Evolutionary conservation across 177 flowering plant species (phyloP).

Genomic region (Vitis hybrid): DNA sequence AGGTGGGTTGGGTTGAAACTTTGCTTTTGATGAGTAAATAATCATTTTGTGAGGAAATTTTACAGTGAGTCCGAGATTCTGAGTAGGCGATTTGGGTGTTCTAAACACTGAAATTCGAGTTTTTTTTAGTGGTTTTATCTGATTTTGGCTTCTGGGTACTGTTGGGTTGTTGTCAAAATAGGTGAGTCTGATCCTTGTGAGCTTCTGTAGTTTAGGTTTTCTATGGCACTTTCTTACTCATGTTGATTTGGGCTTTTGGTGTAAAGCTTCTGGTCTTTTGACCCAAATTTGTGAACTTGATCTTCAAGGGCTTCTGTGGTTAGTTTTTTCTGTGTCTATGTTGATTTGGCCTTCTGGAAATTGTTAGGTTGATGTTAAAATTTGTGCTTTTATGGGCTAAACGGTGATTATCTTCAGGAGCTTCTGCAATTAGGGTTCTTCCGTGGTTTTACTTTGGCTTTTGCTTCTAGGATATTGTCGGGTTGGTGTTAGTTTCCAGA

Average conservation of each 20-base stretch:
- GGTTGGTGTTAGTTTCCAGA: not conserved
- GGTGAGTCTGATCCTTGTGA: slow-evolving; percentile 4
- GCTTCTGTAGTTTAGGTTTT: not conserved
- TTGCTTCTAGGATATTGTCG: not conserved
- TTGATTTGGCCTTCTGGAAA: slow-evolving; percentile 17
- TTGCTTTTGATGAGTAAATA: not conserved
- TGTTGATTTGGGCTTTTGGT: too few relatives aligned
- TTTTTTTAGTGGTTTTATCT: slow-evolving; percentile 2
- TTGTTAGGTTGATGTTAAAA: slow-evolving; percentile 5
- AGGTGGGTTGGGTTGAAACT: slow-evolving; percentile 14
- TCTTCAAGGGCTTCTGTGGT: slow-evolving; percentile 8
- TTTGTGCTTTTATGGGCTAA: not conserved
- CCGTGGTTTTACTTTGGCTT: not conserved
- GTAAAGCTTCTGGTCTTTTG: not conserved
- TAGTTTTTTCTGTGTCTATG: slow-evolving; percentile 9
- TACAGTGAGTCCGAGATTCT: not conserved
- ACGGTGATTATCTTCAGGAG: not conserved
- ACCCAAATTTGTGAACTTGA: slow-evolving; percentile 7
- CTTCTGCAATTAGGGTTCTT: not conserved
- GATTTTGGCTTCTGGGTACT: slow-evolving; percentile 14
- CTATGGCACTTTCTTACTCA: too few relatives aligned
- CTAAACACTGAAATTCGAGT: not conserved
- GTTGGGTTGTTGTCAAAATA: slow-evolving; percentile 7
- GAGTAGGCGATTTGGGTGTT: slow-evolving; percentile 2
- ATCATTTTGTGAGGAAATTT: not conserved